Conservation (phyloP, 176 grass and related monocot species). For the Alopecurus myosuroides region DNA sequence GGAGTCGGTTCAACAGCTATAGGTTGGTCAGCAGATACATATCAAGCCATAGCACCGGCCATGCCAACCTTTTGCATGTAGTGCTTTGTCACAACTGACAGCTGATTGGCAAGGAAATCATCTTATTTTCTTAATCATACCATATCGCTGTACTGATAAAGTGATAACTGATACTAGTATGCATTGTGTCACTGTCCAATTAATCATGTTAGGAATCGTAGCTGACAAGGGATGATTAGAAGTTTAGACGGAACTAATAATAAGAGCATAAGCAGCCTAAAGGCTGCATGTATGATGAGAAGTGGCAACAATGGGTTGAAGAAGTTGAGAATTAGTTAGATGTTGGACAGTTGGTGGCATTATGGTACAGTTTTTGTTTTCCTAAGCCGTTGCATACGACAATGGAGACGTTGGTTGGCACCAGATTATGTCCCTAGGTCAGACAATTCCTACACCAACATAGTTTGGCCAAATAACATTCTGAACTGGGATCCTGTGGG, state of each 20-base stretch:
- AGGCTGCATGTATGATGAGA: background rate
- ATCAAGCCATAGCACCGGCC: slow-evolving; percentile 5
- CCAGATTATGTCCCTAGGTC: background rate
- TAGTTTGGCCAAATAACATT: background rate
- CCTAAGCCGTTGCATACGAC: slow-evolving; percentile 6
- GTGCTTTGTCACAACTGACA: background rate
- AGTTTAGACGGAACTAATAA: slow-evolving; percentile 15
- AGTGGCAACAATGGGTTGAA: background rate
- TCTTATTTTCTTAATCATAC: slow-evolving; percentile 24
- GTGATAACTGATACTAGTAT: background rate
- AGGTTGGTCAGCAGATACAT: slow-evolving; percentile 14
- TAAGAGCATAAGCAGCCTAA: background rate
- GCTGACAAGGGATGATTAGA: background rate
- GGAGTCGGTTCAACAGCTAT: slow-evolving; percentile 4
- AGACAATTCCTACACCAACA: background rate
- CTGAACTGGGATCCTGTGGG: background rate
- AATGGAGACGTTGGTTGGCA: background rate
- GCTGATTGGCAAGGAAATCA: slow-evolving; percentile 17
- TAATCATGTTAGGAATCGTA: slow-evolving; percentile 13
- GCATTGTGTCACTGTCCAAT: slow-evolving; percentile 6
- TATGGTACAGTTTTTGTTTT: background rate
- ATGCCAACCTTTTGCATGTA: slow-evolving; percentile 6
- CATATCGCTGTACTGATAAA: background rate
- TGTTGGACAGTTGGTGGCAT: background rate
- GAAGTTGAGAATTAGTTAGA: background rate